Base-by-base conservation (phyloP, 257 asterid species). In the Datura wrightii region DNA sequence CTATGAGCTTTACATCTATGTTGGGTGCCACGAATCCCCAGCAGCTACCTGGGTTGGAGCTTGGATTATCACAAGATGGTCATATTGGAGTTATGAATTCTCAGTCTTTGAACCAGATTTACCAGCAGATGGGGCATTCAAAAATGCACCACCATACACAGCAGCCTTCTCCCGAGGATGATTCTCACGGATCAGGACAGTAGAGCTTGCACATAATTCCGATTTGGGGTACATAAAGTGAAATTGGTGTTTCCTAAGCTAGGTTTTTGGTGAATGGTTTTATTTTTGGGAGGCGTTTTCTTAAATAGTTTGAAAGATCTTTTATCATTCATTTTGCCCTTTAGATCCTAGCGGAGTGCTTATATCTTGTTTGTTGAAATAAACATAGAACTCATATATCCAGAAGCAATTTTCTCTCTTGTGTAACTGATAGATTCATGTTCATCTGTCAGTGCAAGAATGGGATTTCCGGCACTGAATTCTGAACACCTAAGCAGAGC, bases 41-140 rank as follows among this genome's bases (percentile, higher is more conserved):
- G 71, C 94, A 89, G 66, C 86, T 89, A 65, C 94, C 98, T 79
- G 98, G 95, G 18, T 90, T 94, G 83, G 96, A 93, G 84, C 94
- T 94, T 5, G 96, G 98, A 34, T 76, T 94, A 14, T 89, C 98
- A 59, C 95, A 94, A 78, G 97, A 94, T 79, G 94, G 91, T 48
- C 92, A 87, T 72, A 65, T 90, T 41, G 96, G 95, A 46, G 90
- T 86, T 70, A 62, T 92, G 41, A 91, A 86, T 84, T 90, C 89
- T 63, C 96, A 90, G 42, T 83, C 90, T 15, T 87, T 91, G 31
- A 85, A 80, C 53, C 98, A 93, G 90, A 89, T 93, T 86, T 93
- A 94, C 85, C 98, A 92, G 84, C 97, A 91, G 82, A 86, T 92
- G 87, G 90, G 79, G 39, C 90, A 87, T 84, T 82, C 91, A 48